Conservation (phyloP, 768 basidiomycete species). For the Pleurotus citrinopileatus region DNA sequence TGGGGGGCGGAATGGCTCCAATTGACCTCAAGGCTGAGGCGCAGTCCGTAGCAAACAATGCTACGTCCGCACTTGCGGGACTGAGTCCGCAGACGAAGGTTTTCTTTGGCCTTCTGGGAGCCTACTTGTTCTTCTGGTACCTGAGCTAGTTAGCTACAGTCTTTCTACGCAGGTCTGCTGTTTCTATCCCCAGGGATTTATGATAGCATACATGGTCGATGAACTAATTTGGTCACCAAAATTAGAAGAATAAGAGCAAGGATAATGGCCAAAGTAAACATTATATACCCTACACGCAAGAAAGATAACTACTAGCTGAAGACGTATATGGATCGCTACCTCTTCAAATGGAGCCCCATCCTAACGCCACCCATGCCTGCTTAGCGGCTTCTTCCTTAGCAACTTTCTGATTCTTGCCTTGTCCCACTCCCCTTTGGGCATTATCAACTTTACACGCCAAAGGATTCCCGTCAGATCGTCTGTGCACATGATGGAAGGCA, state of each 20-base stretch:
- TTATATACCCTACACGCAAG: too few relatives aligned
- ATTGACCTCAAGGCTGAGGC: conserved; percentile 31
- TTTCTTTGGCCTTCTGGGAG: conserved; percentile 56
- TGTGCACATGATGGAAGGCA: background rate
- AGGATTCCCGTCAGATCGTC: background rate
- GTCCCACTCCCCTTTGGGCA: conserved; percentile 44
- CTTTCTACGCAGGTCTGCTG: too few relatives aligned
- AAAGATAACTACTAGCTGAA: too few relatives aligned
- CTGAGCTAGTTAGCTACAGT: conserved; percentile 28
- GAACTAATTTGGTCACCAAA: too few relatives aligned
- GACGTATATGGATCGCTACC: too few relatives aligned
- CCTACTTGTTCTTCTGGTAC: conserved; percentile 62
- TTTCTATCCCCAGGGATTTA: too few relatives aligned
- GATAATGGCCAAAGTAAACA: too few relatives aligned
- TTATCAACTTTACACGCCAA: conserved; percentile 40
- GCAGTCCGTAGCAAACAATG: conserved; percentile 29
- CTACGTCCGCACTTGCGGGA: conserved; percentile 36
- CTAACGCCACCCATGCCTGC: conserved; percentile 49
- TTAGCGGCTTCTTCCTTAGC: conserved; percentile 71
- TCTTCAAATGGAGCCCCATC: too few relatives aligned
- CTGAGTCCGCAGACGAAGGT: conserved; percentile 70
- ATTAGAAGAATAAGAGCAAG: too few relatives aligned
- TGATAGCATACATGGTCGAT: too few relatives aligned
- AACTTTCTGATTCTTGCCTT: conserved; percentile 58
- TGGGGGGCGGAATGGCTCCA: conserved; percentile 49